These are phyloP conservation scores for Spinellus fusiger DNA, from an alignment of 192 early-diverging fungal genomes.

Conservation along the genomic window DNA sequence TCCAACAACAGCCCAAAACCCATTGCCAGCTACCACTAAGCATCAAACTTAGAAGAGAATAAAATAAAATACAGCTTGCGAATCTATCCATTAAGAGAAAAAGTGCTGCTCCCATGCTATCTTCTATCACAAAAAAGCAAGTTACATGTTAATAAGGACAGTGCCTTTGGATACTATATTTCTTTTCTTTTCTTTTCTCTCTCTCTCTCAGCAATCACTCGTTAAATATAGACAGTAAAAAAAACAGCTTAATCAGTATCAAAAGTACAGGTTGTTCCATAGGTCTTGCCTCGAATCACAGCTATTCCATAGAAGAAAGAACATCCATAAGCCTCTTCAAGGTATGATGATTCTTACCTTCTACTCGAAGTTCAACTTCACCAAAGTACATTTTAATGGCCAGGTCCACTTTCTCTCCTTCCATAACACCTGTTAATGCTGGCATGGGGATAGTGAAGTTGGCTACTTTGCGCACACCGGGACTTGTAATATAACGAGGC, in stretches of 20 bases:
- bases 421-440: slow-evolving; percentile 26
- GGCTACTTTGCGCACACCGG: slow-evolving; percentile 31
- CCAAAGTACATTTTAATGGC: slow-evolving; percentile 38
- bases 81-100: too few species aligned
- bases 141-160: neutral
- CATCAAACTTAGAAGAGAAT: neutral
- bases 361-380: slow-evolving; percentile 32
- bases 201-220: neutral
- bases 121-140: too few species aligned
- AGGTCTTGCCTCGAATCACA: slow-evolving; percentile 36
- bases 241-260: slow-evolving; percentile 18
- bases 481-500: slow-evolving; percentile 27
- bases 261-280: slow-evolving; percentile 35
- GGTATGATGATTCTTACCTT: slow-evolving; percentile 8
- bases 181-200: neutral
- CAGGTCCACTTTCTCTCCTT: slow-evolving; percentile 31
- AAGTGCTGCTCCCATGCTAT: too few species aligned
- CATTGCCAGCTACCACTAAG: neutral
- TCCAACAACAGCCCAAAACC: neutral
- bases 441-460: slow-evolving; percentile 39
- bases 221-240: neutral
- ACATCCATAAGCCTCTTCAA: neutral
- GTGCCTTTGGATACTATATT: neutral
- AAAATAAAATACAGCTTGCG: too few species aligned
- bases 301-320: slow-evolving; percentile 7